These are phyloP conservation scores for Populus hybrid DNA, from an alignment of 441 rosid genomes.

Conservation along the genomic window DNA sequence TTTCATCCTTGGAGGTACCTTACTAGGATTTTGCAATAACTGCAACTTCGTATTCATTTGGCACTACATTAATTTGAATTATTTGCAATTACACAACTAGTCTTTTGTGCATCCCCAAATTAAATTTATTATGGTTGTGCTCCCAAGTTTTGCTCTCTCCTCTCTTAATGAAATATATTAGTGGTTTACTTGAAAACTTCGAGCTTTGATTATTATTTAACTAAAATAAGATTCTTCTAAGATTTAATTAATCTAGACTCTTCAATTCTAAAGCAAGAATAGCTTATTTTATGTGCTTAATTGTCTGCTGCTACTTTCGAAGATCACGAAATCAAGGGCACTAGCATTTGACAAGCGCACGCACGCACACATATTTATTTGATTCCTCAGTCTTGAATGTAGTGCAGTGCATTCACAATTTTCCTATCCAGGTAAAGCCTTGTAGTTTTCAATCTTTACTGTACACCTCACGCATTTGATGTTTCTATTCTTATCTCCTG, in stretches of 20 bases:
- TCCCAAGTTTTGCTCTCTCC: constrained; percentile 2
- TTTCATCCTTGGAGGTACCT: background rate
- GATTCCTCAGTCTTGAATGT: constrained; percentile 13
- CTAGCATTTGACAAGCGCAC: constrained; percentile 3
- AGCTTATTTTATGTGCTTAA: constrained; percentile 26
- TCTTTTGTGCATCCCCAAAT: constrained; percentile 13
- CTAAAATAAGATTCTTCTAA: constrained; percentile 30
- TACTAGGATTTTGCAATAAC: constrained; percentile 10
- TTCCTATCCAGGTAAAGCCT: constrained; percentile 15
- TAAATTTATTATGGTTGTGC: constrained; percentile 7
- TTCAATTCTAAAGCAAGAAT: constrained; percentile 30
- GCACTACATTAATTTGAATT: background rate
- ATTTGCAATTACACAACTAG: background rate
- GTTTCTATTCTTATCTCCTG: constrained; percentile 37
- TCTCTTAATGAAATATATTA: background rate
- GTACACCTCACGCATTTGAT: constrained; percentile 33
- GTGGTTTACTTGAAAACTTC: constrained; percentile 29
- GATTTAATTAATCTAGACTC: constrained; percentile 12
- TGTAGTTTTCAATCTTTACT: constrained; percentile 26
- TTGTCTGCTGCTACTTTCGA: constrained; percentile 15
- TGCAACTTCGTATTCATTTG: constrained; percentile 9
- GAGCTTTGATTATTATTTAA: constrained; percentile 31
- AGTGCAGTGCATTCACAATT: background rate
- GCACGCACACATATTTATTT: background rate
- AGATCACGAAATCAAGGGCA: constrained; percentile 25